Evolutionary conservation across 331 rosid genomes (phyloP).

Genomic region (Telfairia occidentalis): DNA sequence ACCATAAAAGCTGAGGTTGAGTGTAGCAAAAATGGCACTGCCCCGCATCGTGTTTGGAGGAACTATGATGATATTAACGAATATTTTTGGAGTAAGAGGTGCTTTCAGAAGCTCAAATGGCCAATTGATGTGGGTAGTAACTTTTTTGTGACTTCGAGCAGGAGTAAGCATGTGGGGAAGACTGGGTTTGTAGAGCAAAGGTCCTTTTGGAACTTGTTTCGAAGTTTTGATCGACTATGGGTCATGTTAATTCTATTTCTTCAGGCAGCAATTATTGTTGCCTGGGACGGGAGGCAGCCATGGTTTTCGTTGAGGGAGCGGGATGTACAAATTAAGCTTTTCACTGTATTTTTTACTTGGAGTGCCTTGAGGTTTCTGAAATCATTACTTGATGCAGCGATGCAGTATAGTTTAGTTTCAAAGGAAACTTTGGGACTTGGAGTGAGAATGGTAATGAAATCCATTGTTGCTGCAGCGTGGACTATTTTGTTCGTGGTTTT

Average conservation of each 20-base stretch:
- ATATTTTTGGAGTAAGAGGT: constrained; percentile 86
- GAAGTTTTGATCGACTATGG: constrained; percentile 94
- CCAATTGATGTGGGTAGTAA: constrained; percentile 75
- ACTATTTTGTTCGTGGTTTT: constrained; percentile 56
- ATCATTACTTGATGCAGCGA: constrained; percentile 65
- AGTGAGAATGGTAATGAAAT: constrained; percentile 70
- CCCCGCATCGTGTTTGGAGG: constrained; percentile 87
- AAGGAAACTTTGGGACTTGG: constrained; percentile 71
- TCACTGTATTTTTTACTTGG: constrained; percentile 83
- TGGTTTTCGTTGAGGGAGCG: constrained; percentile 57
- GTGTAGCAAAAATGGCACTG: constrained; percentile 66
- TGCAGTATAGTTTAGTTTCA: constrained; percentile 79
- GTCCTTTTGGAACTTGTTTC: constrained; percentile 77
- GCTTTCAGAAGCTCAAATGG: constrained; percentile 88
- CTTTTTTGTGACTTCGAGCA: constrained; percentile 52
- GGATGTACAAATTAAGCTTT: constrained; percentile 49
- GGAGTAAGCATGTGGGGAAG: constrained; percentile 71
- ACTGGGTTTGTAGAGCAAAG: constrained; percentile 97
- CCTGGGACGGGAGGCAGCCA: constrained; percentile 61
- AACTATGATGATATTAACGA: constrained; percentile 93
- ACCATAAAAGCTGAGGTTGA: constrained; percentile 72
- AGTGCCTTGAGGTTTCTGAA: constrained; percentile 69
- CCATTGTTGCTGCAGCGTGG: constrained; percentile 65
- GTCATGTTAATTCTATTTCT: constrained; percentile 76
- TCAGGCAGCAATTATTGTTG: constrained; percentile 83